Conservation (phyloP, 129 eudicot species). For the Arctium lappa region DNA sequence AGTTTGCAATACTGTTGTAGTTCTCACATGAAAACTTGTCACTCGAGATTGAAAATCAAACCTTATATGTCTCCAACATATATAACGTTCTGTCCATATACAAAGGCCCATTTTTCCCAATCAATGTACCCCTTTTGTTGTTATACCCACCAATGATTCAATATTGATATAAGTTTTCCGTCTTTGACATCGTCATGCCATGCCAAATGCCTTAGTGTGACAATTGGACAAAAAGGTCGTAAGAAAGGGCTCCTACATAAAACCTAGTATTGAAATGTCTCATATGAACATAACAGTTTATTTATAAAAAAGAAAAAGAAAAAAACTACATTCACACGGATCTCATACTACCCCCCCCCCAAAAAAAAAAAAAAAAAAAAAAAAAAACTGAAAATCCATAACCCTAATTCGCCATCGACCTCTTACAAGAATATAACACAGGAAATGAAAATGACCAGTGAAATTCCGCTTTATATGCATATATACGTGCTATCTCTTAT, state of each 20-base stretch:
- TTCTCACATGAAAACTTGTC: too few relatives aligned
- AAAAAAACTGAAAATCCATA: too few relatives aligned
- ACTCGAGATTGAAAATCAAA: too few relatives aligned
- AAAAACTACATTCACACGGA: background rate
- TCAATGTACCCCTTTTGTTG: too few relatives aligned
- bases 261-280: too few relatives aligned
- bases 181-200: background rate
- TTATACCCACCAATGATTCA: too few relatives aligned
- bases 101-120: too few relatives aligned
- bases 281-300: background rate
- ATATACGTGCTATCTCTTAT: background rate
- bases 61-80: too few relatives aligned
- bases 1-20: too few relatives aligned
- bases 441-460: background rate
- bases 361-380: too few relatives aligned
- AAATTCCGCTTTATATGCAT: background rate
- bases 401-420: background rate
- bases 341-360: too few relatives aligned
- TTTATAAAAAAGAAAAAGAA: background rate
- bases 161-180: background rate
- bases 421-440: background rate
- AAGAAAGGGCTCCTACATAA: background rate
- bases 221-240: background rate
- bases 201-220: background rate
- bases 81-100: too few relatives aligned